phyloP scores from a whole-genome alignment of 2,329 filamentous ascomycete genomes.

The Beauveria scarabaeidicola region DNA sequence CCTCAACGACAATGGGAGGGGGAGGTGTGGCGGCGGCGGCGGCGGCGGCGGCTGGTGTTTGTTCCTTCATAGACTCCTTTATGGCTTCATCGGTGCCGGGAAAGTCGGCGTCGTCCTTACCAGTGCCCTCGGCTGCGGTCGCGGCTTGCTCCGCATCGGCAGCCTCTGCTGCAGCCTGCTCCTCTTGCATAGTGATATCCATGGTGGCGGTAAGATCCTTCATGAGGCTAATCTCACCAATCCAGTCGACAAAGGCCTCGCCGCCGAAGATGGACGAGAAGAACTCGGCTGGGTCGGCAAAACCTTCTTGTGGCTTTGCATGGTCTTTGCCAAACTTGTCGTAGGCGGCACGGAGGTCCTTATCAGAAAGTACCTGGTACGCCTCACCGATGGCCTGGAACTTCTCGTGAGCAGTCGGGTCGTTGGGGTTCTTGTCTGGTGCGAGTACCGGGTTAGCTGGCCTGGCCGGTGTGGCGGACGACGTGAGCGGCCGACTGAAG shows the following conservation, averaged over 20 bases:
- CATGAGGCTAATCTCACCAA: constrained; percentile 97
- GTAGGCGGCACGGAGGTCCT: constrained; percentile 81
- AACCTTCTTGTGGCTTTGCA: constrained; percentile 82
- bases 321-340: constrained; percentile 96
- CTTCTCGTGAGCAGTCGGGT: constrained; percentile 85
- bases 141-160: constrained; percentile 44
- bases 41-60: constrained; percentile 23
- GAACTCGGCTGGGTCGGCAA: constrained; percentile 94
- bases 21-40: constrained; percentile 23
- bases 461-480: background rate
- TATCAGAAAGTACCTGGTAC: constrained; percentile 76
- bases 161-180: constrained; percentile 51
- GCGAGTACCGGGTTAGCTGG: constrained; percentile 5
- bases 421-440: constrained; percentile 92
- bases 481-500: background rate
- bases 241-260: constrained; percentile 91
- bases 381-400: constrained; percentile 81
- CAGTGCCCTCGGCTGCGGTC: constrained; percentile 39
- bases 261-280: constrained; percentile 98
- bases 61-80: constrained; percentile 43
- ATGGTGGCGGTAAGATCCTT: constrained; percentile 97
- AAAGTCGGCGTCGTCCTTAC: constrained; percentile 34
- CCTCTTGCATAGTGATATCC: constrained; percentile 90
- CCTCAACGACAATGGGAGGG: constrained; percentile 32
- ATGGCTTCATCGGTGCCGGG: constrained; percentile 49